Percentiles rank a stretch among this genome's conserved stretches.
Conservation (phyloP, 805 yeast species). For the Cyberlindnera maritima region DNA sequence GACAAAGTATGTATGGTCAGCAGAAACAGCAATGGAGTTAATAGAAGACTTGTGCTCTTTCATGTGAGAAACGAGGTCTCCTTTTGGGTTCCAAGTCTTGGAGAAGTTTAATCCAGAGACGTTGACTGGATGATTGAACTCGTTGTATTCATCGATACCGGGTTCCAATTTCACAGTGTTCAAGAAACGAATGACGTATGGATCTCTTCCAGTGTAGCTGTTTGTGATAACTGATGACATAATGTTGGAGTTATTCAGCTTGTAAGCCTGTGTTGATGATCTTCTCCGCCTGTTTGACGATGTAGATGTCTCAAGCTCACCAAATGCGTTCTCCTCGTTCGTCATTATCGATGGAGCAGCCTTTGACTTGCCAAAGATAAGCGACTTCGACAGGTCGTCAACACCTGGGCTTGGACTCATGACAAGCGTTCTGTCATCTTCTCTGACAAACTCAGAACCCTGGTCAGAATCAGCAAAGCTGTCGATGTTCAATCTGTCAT, state of each 20-base stretch:
- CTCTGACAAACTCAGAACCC: slow-evolving; percentile 1
- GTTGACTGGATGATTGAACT: slow-evolving; percentile 50
- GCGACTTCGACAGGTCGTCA: slow-evolving; percentile 29
- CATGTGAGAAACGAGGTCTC: slow-evolving; percentile 58
- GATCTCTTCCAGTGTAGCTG: slow-evolving; percentile 68
- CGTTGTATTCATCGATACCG: slow-evolving; percentile 55
- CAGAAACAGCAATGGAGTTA: slow-evolving; percentile 55
- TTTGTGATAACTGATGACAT: slow-evolving; percentile 37
- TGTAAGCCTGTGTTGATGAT: slow-evolving; percentile 12
- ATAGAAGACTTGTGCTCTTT: slow-evolving; percentile 61
- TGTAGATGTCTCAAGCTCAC: slow-evolving; percentile 37
- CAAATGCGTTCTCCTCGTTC: slow-evolving; percentile 40
- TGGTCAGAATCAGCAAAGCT: slow-evolving; percentile 11
- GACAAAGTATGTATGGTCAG: slow-evolving; percentile 62
- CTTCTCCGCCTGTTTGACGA: slow-evolving; percentile 19
- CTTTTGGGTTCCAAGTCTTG: slow-evolving; percentile 40
- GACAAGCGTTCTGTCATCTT: slow-evolving; percentile 14
- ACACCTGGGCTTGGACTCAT: slow-evolving; percentile 11
- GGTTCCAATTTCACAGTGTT: slow-evolving; percentile 54
- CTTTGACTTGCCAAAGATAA: slow-evolving; percentile 34
- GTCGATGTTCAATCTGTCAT: slow-evolving; percentile 14
- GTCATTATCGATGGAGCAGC: slow-evolving; percentile 39
- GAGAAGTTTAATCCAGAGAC: slow-evolving; percentile 5
- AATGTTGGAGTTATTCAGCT: slow-evolving; percentile 9
- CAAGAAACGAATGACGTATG: slow-evolving; percentile 57